Conservation (phyloP, 1,284 basidiomycete species). For the Fistulina hepatica region DNA sequence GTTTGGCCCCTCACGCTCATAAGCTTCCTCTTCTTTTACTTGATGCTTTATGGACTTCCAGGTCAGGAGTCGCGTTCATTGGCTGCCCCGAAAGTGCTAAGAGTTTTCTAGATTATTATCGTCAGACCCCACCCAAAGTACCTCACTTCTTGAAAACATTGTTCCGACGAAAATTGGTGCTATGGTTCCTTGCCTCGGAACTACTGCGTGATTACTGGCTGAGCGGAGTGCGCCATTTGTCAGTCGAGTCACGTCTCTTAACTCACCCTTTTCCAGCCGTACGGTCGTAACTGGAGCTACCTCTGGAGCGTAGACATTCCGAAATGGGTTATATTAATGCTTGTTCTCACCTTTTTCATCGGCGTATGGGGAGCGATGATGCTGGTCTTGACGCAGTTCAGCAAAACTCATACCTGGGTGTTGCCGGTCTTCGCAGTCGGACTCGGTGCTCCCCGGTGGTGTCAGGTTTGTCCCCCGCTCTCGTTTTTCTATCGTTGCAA, state of each 20-base stretch:
- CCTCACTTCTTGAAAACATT: slow-evolving; percentile 83
- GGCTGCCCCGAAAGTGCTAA: slow-evolving; percentile 5
- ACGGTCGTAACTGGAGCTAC: slow-evolving; percentile 90
- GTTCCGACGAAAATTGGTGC: slow-evolving; percentile 78
- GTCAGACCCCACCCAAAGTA: slow-evolving; percentile 85
- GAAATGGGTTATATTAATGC: slow-evolving; percentile 71
- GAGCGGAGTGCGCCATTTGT: slow-evolving; percentile 54
- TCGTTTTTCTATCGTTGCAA: too few species aligned
- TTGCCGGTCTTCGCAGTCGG: slow-evolving; percentile 89
- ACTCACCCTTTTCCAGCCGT: slow-evolving; percentile 40
- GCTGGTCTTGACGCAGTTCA: slow-evolving; percentile 69
- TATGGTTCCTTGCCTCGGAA: slow-evolving; percentile 89
- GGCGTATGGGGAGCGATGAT: slow-evolving; percentile 74
- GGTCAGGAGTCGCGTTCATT: slow-evolving; percentile 33
- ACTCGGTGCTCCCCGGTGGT: slow-evolving; percentile 86
- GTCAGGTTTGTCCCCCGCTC: slow-evolving; percentile 44
- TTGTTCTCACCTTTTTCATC: slow-evolving; percentile 77
- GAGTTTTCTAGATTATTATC: slow-evolving; percentile 56
- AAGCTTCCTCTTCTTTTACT: slow-evolving; percentile 66
- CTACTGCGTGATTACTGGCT: slow-evolving; percentile 88
- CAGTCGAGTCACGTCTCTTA: slow-evolving; percentile 9
- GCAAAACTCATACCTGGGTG: slow-evolving; percentile 89
- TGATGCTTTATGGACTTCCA: slow-evolving; percentile 78
- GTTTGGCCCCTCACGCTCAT: slow-evolving; percentile 76
- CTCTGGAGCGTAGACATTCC: slow-evolving; percentile 79